These are phyloP conservation scores for Sutorius australiensis DNA, from an alignment of 768 basidiomycete genomes.

Conservation along the genomic window DNA sequence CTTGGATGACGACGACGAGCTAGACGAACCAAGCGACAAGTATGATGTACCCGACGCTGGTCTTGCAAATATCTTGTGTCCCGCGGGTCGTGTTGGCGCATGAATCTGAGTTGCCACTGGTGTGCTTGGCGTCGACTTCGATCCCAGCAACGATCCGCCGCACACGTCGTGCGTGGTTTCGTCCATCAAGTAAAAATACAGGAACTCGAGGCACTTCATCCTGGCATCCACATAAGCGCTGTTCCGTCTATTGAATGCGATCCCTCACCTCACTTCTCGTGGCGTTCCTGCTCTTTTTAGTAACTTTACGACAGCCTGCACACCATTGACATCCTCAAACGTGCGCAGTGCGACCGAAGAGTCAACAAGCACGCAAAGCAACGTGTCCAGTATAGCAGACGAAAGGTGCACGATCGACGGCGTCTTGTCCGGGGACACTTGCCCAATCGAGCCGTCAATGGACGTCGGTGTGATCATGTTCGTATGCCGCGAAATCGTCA, in stretches of 20 bases:
- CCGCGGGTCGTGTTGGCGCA: slow-evolving; percentile 14
- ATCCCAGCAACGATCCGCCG: background rate
- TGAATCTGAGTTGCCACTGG: slow-evolving; percentile 25
- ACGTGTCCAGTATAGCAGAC: slow-evolving; percentile 73
- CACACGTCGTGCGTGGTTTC: slow-evolving; percentile 45
- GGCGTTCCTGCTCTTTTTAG: slow-evolving; percentile 83
- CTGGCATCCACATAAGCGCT: slow-evolving; percentile 37
- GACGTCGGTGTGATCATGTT: slow-evolving; percentile 27
- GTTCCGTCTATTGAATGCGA: slow-evolving; percentile 42
- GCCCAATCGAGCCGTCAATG: background rate
- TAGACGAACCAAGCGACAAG: slow-evolving; percentile 21
- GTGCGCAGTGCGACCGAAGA: slow-evolving; percentile 66
- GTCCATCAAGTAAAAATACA: slow-evolving; percentile 92
- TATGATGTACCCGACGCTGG: slow-evolving; percentile 16
- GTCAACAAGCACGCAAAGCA: slow-evolving; percentile 89
- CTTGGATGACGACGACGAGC: slow-evolving; percentile 31
- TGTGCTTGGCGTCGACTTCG: slow-evolving; percentile 36
- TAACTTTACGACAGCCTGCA: slow-evolving; percentile 81
- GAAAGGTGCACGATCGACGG: slow-evolving; percentile 46
- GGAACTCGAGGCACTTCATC: slow-evolving; percentile 94
- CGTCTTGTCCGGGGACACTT: slow-evolving; percentile 21
- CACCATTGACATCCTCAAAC: slow-evolving; percentile 75
- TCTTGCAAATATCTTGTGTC: slow-evolving; percentile 25
- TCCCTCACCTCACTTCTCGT: slow-evolving; percentile 79
- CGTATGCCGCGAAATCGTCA: slow-evolving; percentile 68